Percentiles rank a stretch among this genome's conserved stretches.
Conservation (phyloP, 306 rosid species). For the Senna tora region DNA sequence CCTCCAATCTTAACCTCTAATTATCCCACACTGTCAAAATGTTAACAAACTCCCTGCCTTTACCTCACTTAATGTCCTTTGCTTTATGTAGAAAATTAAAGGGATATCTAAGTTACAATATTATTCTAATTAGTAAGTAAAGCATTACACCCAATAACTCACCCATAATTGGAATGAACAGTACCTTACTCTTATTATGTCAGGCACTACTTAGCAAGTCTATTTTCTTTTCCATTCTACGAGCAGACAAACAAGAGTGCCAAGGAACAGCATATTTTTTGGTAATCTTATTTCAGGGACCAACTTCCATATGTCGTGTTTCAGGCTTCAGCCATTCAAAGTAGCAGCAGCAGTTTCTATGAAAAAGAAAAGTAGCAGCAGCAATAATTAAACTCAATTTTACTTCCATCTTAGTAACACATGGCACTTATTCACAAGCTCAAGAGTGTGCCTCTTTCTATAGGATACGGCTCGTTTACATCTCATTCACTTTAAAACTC, state of each 20-base stretch:
- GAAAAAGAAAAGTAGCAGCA: too few species aligned
- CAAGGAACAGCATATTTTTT: constrained; percentile 49
- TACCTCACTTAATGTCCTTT: too few species aligned
- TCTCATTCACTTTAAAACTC: constrained; percentile 15
- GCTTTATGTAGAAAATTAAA: too few species aligned
- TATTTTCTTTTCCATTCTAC: constrained; percentile 49
- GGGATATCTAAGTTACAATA: too few species aligned
- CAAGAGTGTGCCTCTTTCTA: constrained; percentile 5
- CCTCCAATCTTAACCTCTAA: constrained; percentile 30
- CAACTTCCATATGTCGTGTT: constrained; percentile 39
- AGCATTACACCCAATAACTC: constrained; percentile 28
- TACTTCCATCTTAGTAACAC: too few species aligned
- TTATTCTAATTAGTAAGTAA: too few species aligned
- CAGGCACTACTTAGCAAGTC: constrained; percentile 51
- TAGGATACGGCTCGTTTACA: too few species aligned
- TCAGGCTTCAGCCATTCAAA: constrained; percentile 35
- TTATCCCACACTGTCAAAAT: constrained; percentile 28
- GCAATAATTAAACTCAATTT: too few species aligned
- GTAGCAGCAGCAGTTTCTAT: too few species aligned
- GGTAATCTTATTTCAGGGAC: constrained; percentile 49
- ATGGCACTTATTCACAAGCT: too few species aligned
- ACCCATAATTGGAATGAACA: constrained; percentile 45
- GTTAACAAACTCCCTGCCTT: constrained; percentile 33
- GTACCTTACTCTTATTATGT: constrained; percentile 40
- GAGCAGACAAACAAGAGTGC: constrained; percentile 53